Conservation (phyloP, 345 rosid genomes). For the Pugionium dolabratum region DNA sequence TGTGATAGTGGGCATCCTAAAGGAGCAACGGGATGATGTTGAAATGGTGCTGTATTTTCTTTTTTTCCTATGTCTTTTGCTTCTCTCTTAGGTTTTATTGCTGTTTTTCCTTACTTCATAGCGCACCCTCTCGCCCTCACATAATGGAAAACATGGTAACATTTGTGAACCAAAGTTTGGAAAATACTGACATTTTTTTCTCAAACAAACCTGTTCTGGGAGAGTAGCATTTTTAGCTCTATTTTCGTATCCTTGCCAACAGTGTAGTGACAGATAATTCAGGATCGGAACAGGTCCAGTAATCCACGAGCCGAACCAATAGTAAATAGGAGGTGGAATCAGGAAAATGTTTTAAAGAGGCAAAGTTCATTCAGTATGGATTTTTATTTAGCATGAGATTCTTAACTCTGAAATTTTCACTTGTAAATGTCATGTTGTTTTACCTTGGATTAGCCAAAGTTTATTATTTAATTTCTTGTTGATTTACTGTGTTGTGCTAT, state of each 20-base stretch:
- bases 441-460: conserved; percentile 11
- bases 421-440: conserved; percentile 15
- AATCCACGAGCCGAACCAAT: conserved; percentile 13
- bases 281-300: conserved; percentile 20
- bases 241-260: background rate
- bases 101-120: background rate
- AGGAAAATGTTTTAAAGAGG: background rate
- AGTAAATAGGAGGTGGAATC: conserved; percentile 16
- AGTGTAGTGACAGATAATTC: background rate
- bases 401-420: background rate
- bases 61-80: conserved; percentile 7
- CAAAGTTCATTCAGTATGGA: conserved; percentile 6
- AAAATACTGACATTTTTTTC: background rate
- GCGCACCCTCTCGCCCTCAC: conserved; percentile 8
- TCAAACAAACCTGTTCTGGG: background rate
- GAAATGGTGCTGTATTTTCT: conserved; percentile 64
- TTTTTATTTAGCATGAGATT: background rate
- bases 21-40: conserved; percentile 85
- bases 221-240: conserved; percentile 3
- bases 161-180: background rate
- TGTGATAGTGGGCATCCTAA: conserved; percentile 74
- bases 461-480: background rate
- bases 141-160: background rate
- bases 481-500: conserved; percentile 13
- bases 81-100: background rate